Evolutionary conservation across 2,329 filamentous ascomycete genomes (phyloP).

Genomic region (Ascochyta koolunga): DNA sequence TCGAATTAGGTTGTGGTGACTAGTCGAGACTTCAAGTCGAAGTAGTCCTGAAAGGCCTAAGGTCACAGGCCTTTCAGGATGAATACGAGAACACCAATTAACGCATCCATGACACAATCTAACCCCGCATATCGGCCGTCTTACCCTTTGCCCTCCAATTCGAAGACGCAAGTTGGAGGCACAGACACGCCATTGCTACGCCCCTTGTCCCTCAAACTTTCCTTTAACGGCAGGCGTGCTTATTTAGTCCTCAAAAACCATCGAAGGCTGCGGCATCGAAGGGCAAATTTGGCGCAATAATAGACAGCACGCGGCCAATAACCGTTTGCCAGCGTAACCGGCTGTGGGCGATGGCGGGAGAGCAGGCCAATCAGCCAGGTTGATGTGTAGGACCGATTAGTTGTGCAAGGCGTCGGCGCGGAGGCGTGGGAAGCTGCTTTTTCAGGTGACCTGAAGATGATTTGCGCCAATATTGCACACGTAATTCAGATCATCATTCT

Average conservation of each 20-base stretch:
- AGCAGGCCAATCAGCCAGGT: slow-evolving; percentile 5
- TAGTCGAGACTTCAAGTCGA: too few species aligned
- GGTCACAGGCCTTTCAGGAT: background rate
- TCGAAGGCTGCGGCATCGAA: slow-evolving; percentile 12
- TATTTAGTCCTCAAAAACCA: slow-evolving; percentile 3
- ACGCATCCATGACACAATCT: background rate
- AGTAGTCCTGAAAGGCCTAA: too few species aligned
- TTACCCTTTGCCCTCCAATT: background rate
- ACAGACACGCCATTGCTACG: slow-evolving; percentile 8
- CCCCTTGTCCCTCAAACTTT: slow-evolving; percentile 4
- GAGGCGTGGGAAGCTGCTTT: background rate
- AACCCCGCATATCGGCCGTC: slow-evolving; percentile 1
- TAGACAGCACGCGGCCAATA: slow-evolving; percentile 5
- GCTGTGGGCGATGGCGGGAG: slow-evolving; percentile 5
- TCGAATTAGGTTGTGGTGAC: background rate
- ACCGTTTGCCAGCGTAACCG: background rate
- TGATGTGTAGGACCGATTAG: slow-evolving; percentile 19
- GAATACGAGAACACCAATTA: slow-evolving; percentile 1
- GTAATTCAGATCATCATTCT: too few species aligned
- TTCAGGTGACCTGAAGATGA: background rate
- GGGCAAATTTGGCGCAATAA: slow-evolving; percentile 11
- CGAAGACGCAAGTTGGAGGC: slow-evolving; percentile 6
- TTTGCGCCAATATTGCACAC: too few species aligned
- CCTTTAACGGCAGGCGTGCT: slow-evolving; percentile 16
- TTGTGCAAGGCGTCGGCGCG: slow-evolving; percentile 11